Percentiles rank a stretch among this genome's conserved stretches.
Conservation (phyloP, 169 alveolate genomes). For the Plasmodium fragile region DNA sequence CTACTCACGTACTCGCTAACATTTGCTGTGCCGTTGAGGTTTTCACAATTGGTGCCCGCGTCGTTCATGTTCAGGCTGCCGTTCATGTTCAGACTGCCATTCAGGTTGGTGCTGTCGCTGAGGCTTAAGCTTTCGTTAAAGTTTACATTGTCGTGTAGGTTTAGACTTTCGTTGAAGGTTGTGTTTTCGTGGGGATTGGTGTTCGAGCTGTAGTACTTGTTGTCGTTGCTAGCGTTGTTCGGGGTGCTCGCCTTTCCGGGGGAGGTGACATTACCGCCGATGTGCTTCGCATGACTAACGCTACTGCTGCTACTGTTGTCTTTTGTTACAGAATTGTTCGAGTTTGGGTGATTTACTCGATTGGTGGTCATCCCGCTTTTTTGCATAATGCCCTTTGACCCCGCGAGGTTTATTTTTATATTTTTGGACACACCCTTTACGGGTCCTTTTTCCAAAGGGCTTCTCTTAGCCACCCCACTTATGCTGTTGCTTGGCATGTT, state of each 20-base stretch:
- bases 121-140: not conserved
- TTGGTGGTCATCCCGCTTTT: slow-evolving; percentile 4
- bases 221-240: not conserved
- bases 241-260: not conserved
- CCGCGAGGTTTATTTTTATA: slow-evolving; percentile 56
- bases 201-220: not conserved
- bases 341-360: not conserved
- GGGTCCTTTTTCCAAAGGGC: slow-evolving; percentile 7
- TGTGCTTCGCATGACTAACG: not conserved
- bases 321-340: not conserved
- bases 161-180: not conserved
- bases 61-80: not conserved
- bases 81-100: not conserved
- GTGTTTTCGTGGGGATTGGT: not conserved
- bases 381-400: slow-evolving; percentile 25
- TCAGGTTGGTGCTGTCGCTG: not conserved
- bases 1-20: not conserved
- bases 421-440: slow-evolving; percentile 18
- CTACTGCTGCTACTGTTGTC: not conserved
- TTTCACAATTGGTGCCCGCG: not conserved
- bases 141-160: not conserved
- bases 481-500: not conserved
- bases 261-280: not conserved
- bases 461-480: not conserved
- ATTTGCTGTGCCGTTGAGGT: slow-evolving; percentile 1